Percentiles rank a stretch among this genome's conserved stretches.
Evolutionary conservation across 2,329 filamentous ascomycete species (phyloP).

Genomic region (Sarocladium strictum): DNA sequence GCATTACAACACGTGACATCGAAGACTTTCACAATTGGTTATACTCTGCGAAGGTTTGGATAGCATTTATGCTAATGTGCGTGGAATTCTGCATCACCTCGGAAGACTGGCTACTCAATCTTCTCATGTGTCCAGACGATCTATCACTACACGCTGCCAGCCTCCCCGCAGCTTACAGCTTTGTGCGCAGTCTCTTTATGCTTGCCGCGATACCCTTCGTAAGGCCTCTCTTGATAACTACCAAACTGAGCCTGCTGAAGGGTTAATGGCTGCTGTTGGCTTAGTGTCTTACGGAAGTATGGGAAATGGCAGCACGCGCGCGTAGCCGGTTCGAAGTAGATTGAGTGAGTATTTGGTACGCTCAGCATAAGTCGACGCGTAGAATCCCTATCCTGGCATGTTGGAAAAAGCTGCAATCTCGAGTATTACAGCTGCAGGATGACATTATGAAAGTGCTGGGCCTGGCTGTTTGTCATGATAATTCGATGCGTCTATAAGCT

Average conservation of each 20-base stretch:
- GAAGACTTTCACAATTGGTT: background rate
- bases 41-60: background rate
- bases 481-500: background rate
- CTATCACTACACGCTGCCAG: slow-evolving; percentile 20
- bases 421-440: no score
- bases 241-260: no score
- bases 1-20: background rate
- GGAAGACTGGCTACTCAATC: no score
- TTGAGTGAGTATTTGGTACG: no score
- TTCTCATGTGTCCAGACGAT: background rate
- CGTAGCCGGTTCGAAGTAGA: background rate
- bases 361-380: no score
- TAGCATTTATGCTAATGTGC: background rate
- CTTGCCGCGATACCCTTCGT: background rate
- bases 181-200: slow-evolving; percentile 31
- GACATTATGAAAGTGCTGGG: no score
- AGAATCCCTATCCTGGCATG: no score
- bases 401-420: no score
- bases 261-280: background rate
- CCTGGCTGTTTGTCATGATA: no score
- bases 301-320: background rate
- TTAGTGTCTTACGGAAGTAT: background rate
- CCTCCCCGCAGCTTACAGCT: slow-evolving; percentile 49
- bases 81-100: no score
- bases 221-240: background rate